These are phyloP conservation scores for Cephaloascus albidus DNA, from an alignment of 805 yeast genomes.

Conservation along the genomic window DNA sequence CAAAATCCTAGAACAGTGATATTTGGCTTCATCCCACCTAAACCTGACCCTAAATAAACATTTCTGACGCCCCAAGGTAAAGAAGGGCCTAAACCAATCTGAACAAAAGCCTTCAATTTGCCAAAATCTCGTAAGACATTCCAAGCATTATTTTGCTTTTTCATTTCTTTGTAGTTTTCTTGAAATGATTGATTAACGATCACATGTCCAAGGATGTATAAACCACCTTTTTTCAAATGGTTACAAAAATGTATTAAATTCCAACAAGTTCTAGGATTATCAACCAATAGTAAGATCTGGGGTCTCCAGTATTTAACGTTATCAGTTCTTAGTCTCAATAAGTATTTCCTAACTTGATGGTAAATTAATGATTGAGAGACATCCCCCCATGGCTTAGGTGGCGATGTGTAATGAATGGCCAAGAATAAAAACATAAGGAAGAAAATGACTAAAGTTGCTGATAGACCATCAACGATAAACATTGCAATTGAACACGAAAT, in stretches of 20 bases:
- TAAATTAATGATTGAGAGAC: constrained; percentile 92
- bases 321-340: constrained; percentile 74
- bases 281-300: constrained; percentile 79
- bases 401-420: constrained; percentile 80
- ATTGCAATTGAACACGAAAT: constrained; percentile 67
- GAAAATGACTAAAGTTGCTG: constrained; percentile 70
- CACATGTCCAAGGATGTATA: constrained; percentile 89
- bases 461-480: constrained; percentile 89
- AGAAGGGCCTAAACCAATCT: constrained; percentile 78
- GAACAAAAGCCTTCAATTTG: constrained; percentile 87
- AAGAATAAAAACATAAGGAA: constrained; percentile 60
- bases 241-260: constrained; percentile 87
- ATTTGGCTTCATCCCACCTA: constrained; percentile 98
- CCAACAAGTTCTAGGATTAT: constrained; percentile 90
- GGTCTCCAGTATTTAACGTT: constrained; percentile 99
- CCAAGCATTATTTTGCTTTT: constrained; percentile 77
- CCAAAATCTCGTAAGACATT: constrained; percentile 67
- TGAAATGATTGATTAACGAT: constrained; percentile 58
- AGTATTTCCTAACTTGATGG: constrained; percentile 92
- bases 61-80: constrained; percentile 94
- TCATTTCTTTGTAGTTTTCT: constrained; percentile 56
- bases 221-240: constrained; percentile 90
- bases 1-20: constrained; percentile 88
- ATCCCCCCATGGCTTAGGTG: constrained; percentile 98
- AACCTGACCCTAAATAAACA: constrained; percentile 84